Evolutionary conservation across 2,329 filamentous ascomycete genomes (phyloP).

Genomic region (Aspergillus latus): DNA sequence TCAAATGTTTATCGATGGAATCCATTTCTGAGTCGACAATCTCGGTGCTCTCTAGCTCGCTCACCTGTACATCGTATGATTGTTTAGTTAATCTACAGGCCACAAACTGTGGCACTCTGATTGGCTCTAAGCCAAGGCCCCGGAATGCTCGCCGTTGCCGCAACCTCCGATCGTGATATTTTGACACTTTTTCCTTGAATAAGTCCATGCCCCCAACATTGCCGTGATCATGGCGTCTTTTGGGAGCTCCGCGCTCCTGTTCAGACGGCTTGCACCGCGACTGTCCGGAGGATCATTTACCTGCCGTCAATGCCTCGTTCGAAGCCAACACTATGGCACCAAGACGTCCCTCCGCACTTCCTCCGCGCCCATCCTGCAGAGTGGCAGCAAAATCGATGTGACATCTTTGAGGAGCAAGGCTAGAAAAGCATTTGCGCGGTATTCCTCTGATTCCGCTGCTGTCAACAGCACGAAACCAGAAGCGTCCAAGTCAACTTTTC

Average conservation of each 20-base stretch:
- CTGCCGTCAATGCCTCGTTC: conserved; percentile 42
- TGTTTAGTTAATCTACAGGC: neutral
- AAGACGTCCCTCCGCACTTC: conserved; percentile 34
- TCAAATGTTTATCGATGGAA: neutral
- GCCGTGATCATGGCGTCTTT: conserved; percentile 35
- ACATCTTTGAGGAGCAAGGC: conserved; percentile 25
- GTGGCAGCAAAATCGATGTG: conserved; percentile 28
- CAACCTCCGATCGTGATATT: conserved; percentile 5
- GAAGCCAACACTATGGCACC: conserved; percentile 30
- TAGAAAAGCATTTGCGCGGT: conserved; percentile 31
- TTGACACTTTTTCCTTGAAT: conserved; percentile 1
- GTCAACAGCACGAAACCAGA: conserved; percentile 24
- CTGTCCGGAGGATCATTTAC: conserved; percentile 42
- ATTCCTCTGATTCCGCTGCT: conserved; percentile 23
- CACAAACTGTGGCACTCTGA: conserved; percentile 22
- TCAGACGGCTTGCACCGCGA: conserved; percentile 37
- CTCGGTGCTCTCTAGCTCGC: no score
- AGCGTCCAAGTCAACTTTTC: conserved; percentile 45
- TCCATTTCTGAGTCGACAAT: no score
- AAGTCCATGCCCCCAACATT: conserved; percentile 5
- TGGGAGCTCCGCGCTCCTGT: conserved; percentile 31
- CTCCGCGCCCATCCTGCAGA: conserved; percentile 31
- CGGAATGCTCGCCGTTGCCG: conserved; percentile 12
- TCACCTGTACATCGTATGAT: conserved; percentile 9
- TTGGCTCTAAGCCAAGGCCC: conserved; percentile 20